phyloP scores from a whole-genome alignment of 371 early-diverging fungal species.

The Lichtheimia ramosa region DNA sequence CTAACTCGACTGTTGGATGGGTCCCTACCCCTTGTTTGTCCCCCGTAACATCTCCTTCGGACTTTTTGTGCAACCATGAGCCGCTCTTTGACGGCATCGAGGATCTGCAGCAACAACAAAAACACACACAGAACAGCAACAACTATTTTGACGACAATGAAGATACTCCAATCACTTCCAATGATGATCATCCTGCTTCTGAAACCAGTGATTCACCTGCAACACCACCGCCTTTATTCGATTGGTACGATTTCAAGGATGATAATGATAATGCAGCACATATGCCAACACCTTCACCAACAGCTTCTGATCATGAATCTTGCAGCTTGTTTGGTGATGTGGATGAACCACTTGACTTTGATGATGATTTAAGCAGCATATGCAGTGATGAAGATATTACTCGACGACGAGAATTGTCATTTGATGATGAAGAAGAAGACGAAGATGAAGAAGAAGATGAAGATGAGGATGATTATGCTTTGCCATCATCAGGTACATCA shows the following conservation, averaged over 20 bases:
- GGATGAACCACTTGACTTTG: neutral
- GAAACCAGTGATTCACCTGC: too few species aligned
- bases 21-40: slow-evolving; percentile 38
- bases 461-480: neutral
- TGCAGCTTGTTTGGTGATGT: slow-evolving; percentile 1
- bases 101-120: slow-evolving; percentile 15
- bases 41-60: slow-evolving; percentile 41
- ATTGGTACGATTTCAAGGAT: slow-evolving; percentile 11
- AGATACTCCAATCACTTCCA: neutral
- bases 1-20: slow-evolving; percentile 5
- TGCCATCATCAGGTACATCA: slow-evolving; percentile 1
- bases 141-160: slow-evolving; percentile 2
- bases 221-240: too few species aligned
- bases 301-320: slow-evolving; percentile 8
- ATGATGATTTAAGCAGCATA: neutral
- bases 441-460: slow-evolving; percentile 2
- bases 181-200: too few species aligned
- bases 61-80: slow-evolving; percentile 37
- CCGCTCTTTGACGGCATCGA: slow-evolving; percentile 41
- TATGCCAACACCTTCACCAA: slow-evolving; percentile 10
- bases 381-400: neutral
- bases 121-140: neutral
- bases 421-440: neutral
- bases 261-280: slow-evolving; percentile 8
- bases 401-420: slow-evolving; percentile 3